phyloP scores from a whole-genome alignment of 2,329 filamentous ascomycete species.

The Tolypocladium sp. region DNA sequence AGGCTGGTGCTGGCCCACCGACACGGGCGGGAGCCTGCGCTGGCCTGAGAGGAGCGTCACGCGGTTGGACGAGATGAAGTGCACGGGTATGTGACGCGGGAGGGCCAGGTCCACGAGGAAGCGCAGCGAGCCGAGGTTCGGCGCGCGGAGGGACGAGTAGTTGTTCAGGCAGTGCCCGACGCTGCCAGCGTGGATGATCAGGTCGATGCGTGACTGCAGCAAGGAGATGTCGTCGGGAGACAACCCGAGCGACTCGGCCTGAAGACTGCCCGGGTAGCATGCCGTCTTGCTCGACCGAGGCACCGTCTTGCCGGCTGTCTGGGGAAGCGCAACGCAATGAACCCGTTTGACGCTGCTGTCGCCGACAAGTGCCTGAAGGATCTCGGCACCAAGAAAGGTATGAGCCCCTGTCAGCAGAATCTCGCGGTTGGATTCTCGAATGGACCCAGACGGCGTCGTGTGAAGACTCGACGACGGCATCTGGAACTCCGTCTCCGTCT shows the following conservation, averaged over 20 bases:
- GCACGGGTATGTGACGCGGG: conserved; percentile 16
- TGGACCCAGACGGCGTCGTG: not conserved
- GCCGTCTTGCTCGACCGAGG: not conserved
- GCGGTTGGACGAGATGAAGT: conserved; percentile 22
- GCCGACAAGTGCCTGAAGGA: conserved; percentile 26
- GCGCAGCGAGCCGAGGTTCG: conserved; percentile 16
- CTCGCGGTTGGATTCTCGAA: not conserved
- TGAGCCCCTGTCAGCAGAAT: conserved; percentile 5
- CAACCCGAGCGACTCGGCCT: conserved; percentile 1
- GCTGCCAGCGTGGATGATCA: conserved; percentile 42
- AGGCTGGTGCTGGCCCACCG: not conserved
- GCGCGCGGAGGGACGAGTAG: conserved; percentile 14
- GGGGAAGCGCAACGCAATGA: conserved; percentile 33
- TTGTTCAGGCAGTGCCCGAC: conserved; percentile 19
- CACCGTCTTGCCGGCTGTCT: not conserved
- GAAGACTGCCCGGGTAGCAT: conserved; percentile 3
- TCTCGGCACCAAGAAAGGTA: conserved; percentile 29
- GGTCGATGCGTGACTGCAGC: conserved; percentile 13
- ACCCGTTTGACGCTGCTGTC: conserved; percentile 21
- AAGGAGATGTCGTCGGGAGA: not conserved
- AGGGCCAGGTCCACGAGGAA: conserved; percentile 15
- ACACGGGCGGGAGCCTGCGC: not conserved
- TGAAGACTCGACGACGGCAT: conserved; percentile 6
- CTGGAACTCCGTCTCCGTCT: conserved; percentile 11
- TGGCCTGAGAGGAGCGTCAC: conserved; percentile 9